Conservation (phyloP, 192 early-diverging fungal genomes). For the Umbelopsis sp. region DNA sequence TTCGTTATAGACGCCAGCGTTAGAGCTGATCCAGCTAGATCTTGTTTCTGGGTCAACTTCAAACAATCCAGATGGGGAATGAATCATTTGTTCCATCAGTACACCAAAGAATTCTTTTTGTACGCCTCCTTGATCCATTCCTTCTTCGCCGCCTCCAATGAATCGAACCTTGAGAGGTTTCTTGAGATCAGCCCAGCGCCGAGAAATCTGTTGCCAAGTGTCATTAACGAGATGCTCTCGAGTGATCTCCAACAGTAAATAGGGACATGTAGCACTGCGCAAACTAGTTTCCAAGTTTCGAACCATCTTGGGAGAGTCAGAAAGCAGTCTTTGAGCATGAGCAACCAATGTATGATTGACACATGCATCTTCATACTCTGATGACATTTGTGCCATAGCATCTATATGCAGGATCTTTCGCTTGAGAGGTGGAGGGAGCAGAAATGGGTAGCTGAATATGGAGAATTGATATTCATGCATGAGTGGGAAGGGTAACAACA, state of each 20-base stretch:
- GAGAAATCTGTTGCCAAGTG: slow-evolving; percentile 70
- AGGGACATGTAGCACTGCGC: slow-evolving; percentile 68
- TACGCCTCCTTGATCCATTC: slow-evolving; percentile 94
- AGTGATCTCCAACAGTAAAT: slow-evolving; percentile 77
- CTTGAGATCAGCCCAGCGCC: slow-evolving; percentile 66
- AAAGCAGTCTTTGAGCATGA: slow-evolving; percentile 71
- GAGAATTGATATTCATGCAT: slow-evolving; percentile 56
- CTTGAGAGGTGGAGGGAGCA: slow-evolving; percentile 69
- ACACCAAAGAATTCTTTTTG: slow-evolving; percentile 95
- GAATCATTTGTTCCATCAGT: slow-evolving; percentile 71
- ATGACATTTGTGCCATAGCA: slow-evolving; percentile 76
- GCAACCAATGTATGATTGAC: slow-evolving; percentile 79
- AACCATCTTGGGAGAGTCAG: slow-evolving; percentile 46
- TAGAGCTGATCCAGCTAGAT: slow-evolving; percentile 77
- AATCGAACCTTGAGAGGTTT: slow-evolving; percentile 87
- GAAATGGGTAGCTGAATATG: slow-evolving; percentile 70
- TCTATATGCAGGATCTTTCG: slow-evolving; percentile 74
- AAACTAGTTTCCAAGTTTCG: slow-evolving; percentile 59
- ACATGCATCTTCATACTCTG: slow-evolving; percentile 80
- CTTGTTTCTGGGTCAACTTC: slow-evolving; percentile 58
- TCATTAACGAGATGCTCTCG: slow-evolving; percentile 74
- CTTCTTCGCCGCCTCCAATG: slow-evolving; percentile 87
- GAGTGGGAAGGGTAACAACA: slow-evolving; percentile 24
- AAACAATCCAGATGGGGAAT: slow-evolving; percentile 80
- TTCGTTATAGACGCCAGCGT: slow-evolving; percentile 34